Evolutionary conservation across 2,329 filamentous ascomycete species (phyloP), one percentile per base, ranked within the genome.

Genomic region (Stemphylium lycopersici): DNA sequence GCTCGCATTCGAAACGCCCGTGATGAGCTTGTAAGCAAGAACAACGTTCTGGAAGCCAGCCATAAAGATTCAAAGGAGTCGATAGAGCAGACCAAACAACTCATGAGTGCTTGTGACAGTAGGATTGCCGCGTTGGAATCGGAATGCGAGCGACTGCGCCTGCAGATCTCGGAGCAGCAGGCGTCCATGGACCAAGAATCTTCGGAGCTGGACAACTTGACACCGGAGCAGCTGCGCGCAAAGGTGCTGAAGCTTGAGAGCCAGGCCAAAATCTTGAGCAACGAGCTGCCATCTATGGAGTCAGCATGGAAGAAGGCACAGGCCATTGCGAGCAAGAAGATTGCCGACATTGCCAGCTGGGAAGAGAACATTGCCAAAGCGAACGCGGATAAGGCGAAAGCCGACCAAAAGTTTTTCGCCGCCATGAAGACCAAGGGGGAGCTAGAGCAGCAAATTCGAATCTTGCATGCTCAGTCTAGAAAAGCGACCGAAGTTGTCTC

Each of bases 351-450:
- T 47, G 80, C 82, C 5, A 81, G 83, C 3, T 79, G 91, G 70
- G 93, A 98, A 77, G 92, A 96, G 52, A 90, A 89, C 58, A 81
- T 93, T 33, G 79, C 85, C 15, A 81, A 90, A 20, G 79, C 96
- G 16, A 86, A 85, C 36, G 90, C 91, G 0, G 92, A 99, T 76
- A 99, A 99, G 79, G 87, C 89, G 61, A 98, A 97, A 76, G 93
- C 93, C 1, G 95, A 99, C 69, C 93, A 98, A 71, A 98, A 98
- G 76, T 99, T 96, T 73, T 98, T 98, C 74, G 91, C 90, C 1
- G 91, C 93, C 7, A 92, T 96, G 82, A 97, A 96, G 73, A 89
- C 93, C 64, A 96, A 93, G 70, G 93, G 98, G 69, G 88, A 90
- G 39, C 84, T 91, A 45, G 89, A 92, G 53, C 83, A 85, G 54